These are phyloP conservation scores for Geotrichum citri-aurantii DNA, from an alignment of 1,139 yeast genomes.

Conservation along the genomic window DNA sequence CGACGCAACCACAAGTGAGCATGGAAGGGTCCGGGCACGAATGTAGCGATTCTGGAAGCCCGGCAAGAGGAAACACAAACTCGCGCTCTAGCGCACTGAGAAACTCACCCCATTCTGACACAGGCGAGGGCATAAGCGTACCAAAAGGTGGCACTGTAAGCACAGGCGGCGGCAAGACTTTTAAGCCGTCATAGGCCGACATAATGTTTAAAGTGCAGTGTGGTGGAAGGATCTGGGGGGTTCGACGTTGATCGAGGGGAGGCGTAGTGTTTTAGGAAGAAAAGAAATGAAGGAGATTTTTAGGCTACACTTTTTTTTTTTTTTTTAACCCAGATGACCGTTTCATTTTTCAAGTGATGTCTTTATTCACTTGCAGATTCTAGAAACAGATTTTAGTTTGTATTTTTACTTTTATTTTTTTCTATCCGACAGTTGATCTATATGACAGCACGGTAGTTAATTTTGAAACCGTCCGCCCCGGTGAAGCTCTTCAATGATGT, in stretches of 20 bases:
- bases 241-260: not conserved
- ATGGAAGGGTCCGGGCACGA: conserved; percentile 14
- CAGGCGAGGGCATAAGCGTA: conserved; percentile 12
- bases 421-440: not conserved
- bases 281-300: not conserved
- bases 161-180: not conserved
- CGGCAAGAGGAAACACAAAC: conserved; percentile 41
- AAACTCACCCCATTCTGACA: conserved; percentile 30
- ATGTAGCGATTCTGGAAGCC: conserved; percentile 33
- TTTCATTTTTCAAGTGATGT: too few species aligned
- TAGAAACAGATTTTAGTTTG: too few species aligned
- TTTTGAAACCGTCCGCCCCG: conserved; percentile 40
- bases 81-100: conserved; percentile 28
- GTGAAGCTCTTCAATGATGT: conserved; percentile 49
- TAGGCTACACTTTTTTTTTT: not conserved
- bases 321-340: not conserved
- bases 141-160: conserved; percentile 1
- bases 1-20: conserved; percentile 65
- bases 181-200: not conserved
- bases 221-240: not conserved
- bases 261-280: not conserved
- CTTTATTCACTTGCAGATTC: not conserved
- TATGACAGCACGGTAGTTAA: not conserved
- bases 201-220: not conserved
- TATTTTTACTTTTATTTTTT: not conserved